Evolutionary conservation across 2,329 filamentous ascomycete genomes (phyloP), one percentile per base, ranked within the genome.

Genomic region (Ceratocystis papillata): DNA sequence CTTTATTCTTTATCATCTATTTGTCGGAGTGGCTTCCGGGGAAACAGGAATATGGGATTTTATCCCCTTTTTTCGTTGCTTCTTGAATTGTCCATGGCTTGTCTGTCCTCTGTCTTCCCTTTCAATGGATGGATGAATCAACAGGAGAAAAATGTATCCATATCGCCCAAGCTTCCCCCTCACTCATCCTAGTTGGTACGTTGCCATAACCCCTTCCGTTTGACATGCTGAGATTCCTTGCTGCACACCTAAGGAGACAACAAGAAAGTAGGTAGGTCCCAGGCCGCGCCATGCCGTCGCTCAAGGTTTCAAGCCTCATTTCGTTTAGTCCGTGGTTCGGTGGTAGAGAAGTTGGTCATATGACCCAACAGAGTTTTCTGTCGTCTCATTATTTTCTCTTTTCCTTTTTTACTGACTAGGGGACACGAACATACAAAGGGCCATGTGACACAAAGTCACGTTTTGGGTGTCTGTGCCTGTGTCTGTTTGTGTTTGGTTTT

Each of bases 161-260:
- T 4, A 50, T 50, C n/a, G 6, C n/a, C 20, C 6, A 15, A 50
- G 48, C n/a, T 22, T n/a, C 48, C 46, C 46, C 48, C 55, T 28
- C 55, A 59, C 6, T 12, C 22, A 28, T 20, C 55, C 22, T 22
- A 59, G 15, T 7, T 25, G 17, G 17, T 45, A n/a, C 44, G n/a
- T 28, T 33, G 15, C 41, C 17, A 50, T 53, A 17, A 20, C 48
- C 48, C 22, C 53, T 30, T 57, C 53, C 25, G 17, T 30, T 30
- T 57, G 53, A 55, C 30, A n/a, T 41, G 37, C 33, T 44, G 15
- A 45, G 22, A 10, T 20, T 50, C 48, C 48, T 41, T 50, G 20
- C 59, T 66, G 64, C 64, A 66, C 30, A 30, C 64, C 59, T 44
- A 66, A 66, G 59, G 64, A 66, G 64, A 65, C 55, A 61, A 48